Conservation (phyloP, 1,139 yeast species). For the Blastobotrys malaysiensis region DNA sequence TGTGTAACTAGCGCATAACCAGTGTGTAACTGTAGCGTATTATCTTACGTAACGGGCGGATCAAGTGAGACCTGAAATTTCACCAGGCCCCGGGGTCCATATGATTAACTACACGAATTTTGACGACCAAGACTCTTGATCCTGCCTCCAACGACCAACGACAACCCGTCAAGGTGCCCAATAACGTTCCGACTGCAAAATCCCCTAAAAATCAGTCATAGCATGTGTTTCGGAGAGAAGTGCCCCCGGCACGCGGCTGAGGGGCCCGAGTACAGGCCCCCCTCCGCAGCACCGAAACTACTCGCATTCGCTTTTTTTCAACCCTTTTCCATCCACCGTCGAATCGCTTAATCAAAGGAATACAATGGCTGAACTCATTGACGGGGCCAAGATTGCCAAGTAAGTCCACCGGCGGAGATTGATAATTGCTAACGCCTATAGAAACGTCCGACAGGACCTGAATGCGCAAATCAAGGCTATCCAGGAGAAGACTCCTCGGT, state of each 20-base stretch:
- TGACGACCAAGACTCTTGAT: no score
- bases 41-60: no score
- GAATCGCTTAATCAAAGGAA: neutral
- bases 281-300: slow-evolving; percentile 1
- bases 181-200: neutral
- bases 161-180: neutral
- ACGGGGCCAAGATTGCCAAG: slow-evolving; percentile 15
- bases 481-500: slow-evolving; percentile 36
- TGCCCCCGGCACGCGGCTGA: slow-evolving; percentile 1
- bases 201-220: neutral
- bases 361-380: slow-evolving; percentile 13
- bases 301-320: neutral
- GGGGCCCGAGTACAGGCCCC: neutral
- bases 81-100: no score
- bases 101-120: no score
- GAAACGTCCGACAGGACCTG: slow-evolving; percentile 11
- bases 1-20: no score
- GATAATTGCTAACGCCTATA: neutral
- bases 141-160: no score
- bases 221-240: neutral
- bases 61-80: neutral
- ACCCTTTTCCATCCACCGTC: neutral
- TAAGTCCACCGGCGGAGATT: neutral
- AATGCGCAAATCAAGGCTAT: slow-evolving; percentile 9
- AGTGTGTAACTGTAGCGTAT: no score